Percentiles rank a stretch among this genome's conserved stretches.
Evolutionary conservation across 202 grass and related monocot species (phyloP).

Genomic region (Carex arenaria): DNA sequence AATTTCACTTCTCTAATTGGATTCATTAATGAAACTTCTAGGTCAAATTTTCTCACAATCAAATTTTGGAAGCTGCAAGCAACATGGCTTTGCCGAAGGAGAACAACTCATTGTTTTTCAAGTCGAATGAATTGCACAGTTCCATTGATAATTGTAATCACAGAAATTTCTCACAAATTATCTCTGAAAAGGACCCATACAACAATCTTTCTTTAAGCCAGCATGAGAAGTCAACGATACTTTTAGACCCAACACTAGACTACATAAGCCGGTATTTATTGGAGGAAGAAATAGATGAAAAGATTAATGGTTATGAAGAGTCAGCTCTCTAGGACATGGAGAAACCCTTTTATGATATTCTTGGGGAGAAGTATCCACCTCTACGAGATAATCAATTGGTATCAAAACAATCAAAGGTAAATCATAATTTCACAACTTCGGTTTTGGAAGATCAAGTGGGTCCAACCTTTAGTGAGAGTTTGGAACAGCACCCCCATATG

Average conservation of each 20-base stretch:
- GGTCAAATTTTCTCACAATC: neutral
- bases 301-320: neutral
- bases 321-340: neutral
- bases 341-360: slow-evolving; percentile 9
- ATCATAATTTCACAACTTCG: neutral
- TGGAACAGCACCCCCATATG: neutral
- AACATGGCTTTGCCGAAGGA: neutral
- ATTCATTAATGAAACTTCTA: too few species aligned
- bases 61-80: neutral
- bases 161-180: neutral
- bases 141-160: neutral
- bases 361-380: neutral
- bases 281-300: slow-evolving; percentile 1
- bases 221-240: neutral
- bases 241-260: neutral
- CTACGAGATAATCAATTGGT: neutral
- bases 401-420: neutral
- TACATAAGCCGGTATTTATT: neutral
- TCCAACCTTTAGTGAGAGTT: neutral
- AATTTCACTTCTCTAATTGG: too few species aligned
- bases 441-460: neutral
- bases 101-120: neutral
- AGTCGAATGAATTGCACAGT: neutral
- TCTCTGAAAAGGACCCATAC: neutral
- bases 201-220: neutral